phyloP scores from a whole-genome alignment of 352 stramenopile genomes.

The Plasmopara muralis region DNA sequence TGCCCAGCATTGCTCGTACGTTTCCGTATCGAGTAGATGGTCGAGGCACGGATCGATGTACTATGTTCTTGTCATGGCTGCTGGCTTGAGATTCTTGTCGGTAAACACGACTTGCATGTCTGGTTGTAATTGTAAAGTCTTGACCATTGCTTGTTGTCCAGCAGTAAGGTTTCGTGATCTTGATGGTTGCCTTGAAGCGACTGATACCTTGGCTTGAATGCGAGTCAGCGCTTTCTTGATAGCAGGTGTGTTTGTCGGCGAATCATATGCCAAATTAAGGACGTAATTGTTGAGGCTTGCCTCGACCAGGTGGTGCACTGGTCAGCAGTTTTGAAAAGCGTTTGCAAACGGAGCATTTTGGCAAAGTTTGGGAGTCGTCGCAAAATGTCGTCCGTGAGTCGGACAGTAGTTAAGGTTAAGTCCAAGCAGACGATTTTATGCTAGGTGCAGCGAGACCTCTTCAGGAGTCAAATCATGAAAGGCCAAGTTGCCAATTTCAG shows the following conservation, averaged over 20 bases:
- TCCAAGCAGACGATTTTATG: neutral
- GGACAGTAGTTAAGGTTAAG: neutral
- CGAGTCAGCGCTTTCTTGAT: neutral
- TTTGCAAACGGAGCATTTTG: neutral
- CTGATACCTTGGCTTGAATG: too few species aligned
- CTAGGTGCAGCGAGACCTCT: neutral
- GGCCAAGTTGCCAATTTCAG: neutral
- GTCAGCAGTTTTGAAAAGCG: neutral
- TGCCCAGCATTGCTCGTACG: too few species aligned
- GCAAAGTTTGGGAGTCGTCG: neutral
- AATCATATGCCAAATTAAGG: neutral
- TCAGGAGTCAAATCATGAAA: neutral
- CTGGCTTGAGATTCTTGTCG: neutral
- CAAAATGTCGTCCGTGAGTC: neutral
- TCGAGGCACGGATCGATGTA: too few species aligned
- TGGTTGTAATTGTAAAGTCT: neutral
- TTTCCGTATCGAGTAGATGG: too few species aligned
- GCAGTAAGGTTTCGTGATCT: neutral
- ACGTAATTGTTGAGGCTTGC: neutral
- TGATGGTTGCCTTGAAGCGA: neutral
- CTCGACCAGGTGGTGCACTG: neutral
- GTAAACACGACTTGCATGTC: neutral
- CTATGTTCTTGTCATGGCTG: too few species aligned
- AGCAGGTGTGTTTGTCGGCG: neutral
- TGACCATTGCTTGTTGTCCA: neutral